Evolutionary conservation across 441 rosid genomes (phyloP).

Genomic region (Francoa sonchifolia): DNA sequence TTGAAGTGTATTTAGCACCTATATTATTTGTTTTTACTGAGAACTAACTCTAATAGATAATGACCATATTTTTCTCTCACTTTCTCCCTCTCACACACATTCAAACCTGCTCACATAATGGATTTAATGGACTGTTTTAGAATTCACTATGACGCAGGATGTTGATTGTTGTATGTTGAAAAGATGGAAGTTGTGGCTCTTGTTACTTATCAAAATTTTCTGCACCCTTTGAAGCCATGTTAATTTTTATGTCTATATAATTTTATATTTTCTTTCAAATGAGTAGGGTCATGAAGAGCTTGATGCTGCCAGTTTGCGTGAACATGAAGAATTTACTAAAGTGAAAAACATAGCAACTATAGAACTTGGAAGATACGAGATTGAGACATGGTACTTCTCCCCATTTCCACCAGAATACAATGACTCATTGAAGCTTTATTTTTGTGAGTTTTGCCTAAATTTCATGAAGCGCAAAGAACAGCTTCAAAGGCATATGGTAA

Average conservation of each 20-base stretch:
- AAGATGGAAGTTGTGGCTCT: not conserved
- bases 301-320: slow-evolving; percentile 98
- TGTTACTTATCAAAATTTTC: not conserved
- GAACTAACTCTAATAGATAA: not conserved
- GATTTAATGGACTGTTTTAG: not conserved
- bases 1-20: not conserved
- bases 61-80: not conserved
- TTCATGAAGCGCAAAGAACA: slow-evolving; percentile 99
- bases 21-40: not conserved
- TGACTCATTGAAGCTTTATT: slow-evolving; percentile 86
- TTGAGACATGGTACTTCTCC: slow-evolving; percentile 99
- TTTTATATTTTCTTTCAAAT: slow-evolving; percentile 5
- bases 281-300: slow-evolving; percentile 94
- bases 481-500: slow-evolving; percentile 99
- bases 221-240: not conserved
- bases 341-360: slow-evolving; percentile 96
- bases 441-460: slow-evolving; percentile 98
- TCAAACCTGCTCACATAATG: not conserved
- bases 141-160: not conserved
- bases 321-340: slow-evolving; percentile 97
- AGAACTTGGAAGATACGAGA: slow-evolving; percentile 97
- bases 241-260: no score
- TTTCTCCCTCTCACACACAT: not conserved
- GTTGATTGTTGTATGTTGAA: slow-evolving; percentile 3
- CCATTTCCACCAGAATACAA: slow-evolving; percentile 98